phyloP scores from a whole-genome alignment of 345 rosid genomes.

The Geranium rotundifolium region DNA sequence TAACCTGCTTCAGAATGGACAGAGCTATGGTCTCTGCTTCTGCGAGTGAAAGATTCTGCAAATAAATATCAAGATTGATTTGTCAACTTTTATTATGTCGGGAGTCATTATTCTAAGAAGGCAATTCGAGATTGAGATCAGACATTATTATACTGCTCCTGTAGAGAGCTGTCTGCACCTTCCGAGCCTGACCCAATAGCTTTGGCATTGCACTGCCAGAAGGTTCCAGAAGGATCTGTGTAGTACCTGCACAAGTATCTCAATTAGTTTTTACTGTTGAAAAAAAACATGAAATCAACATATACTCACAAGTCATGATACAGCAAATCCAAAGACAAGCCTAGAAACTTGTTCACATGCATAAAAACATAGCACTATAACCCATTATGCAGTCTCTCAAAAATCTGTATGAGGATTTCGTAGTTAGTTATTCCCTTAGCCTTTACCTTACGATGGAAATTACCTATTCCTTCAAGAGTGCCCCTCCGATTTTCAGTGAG shows the following conservation, averaged over 20 bases:
- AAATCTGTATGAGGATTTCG: too few relatives aligned
- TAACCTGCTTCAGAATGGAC: constrained; percentile 89
- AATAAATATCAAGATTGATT: neutral
- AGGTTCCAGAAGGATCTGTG: constrained; percentile 96
- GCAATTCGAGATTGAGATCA: neutral
- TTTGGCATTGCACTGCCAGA: constrained; percentile 98
- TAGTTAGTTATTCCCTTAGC: too few relatives aligned
- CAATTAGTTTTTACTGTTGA: neutral
- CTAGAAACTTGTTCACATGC: too few relatives aligned
- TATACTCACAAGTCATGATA: too few relatives aligned
- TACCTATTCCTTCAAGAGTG: too few relatives aligned
- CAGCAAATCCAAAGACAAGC: too few relatives aligned
- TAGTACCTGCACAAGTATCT: constrained; percentile 45
- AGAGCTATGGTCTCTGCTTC: constrained; percentile 91
- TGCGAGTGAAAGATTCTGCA: constrained; percentile 64
- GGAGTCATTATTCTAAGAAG: neutral
- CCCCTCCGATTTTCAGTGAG: too few relatives aligned
- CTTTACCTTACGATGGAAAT: too few relatives aligned
- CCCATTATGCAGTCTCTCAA: too few relatives aligned
- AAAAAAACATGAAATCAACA: neutral
- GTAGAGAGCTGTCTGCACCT: constrained; percentile 94
- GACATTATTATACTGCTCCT: constrained; percentile 95
- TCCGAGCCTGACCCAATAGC: constrained; percentile 99
- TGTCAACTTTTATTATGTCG: neutral
- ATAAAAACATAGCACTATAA: too few relatives aligned